Evolutionary conservation across 163 green algal species (phyloP), one percentile per base, ranked within the genome.

Genomic region (Prototheca stagnorum): DNA sequence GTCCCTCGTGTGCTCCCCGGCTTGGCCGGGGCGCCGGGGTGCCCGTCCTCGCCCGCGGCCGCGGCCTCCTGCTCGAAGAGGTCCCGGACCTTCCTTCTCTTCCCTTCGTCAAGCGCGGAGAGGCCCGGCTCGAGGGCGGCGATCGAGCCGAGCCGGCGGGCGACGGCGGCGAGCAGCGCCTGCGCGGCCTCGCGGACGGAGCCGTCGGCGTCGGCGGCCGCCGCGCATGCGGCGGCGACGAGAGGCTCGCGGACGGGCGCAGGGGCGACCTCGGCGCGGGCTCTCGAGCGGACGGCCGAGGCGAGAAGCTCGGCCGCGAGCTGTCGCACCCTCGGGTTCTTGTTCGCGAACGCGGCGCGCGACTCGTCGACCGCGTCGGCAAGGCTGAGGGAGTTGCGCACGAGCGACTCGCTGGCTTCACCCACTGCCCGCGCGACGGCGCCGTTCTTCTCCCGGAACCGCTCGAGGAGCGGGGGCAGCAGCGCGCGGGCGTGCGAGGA

Each of bases 381-480:
- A 17, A 93, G 57, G 14, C 26, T 55, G 49, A 82, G 79, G 62
- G 79, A 90, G 63, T 91, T 70, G 22, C 47, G 49, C 14, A 20
- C 42, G 35, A 71, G 39, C 26, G 47, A 25, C 1, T 29, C 36
- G 24, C 73, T 57, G 28, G 57, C 41, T 25, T 67, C 59, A 33
- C 66, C 45, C 29, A 48, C 43, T 9, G 51, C 26, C 46, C 51
- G 56, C 35, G 44, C 51, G 54, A 73, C 62, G 17, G 58, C 31
- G n/a, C 59, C 64, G 39, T 88, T 89, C 59, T 94, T 94, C 61
- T 96, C 86, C 66, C 93, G 94, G 51, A 92, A 76, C 54, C 92
- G 88, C 35, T 93, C 85, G 44, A 95, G 56, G 39, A 94, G 42
- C 22, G 77, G 46, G 6, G 66, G 35, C 34, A 47, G 64, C 25